Percentiles rank a stretch among this genome's conserved stretches.
These are phyloP conservation scores for Parafenestella ontariensis DNA, from an alignment of 2,329 filamentous ascomycete species.

Conservation along the genomic window DNA sequence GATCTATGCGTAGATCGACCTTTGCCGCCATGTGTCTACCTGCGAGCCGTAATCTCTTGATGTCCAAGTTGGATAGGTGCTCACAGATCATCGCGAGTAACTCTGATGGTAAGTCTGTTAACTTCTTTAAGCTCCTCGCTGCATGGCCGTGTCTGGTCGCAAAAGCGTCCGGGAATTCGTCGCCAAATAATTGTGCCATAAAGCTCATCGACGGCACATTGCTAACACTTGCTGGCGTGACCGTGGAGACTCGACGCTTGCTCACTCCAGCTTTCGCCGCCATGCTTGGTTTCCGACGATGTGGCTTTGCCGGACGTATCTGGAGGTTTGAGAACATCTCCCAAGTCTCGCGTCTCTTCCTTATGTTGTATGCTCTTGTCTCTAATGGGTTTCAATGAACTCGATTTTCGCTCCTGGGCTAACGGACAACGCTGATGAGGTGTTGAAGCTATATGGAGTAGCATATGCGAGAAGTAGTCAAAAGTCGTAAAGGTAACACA, in stretches of 20 bases:
- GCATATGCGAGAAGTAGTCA: not conserved
- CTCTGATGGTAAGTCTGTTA: conserved; percentile 29
- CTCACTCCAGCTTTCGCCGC: conserved; percentile 27
- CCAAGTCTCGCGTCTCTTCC: not conserved
- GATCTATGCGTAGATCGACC: conserved; percentile 38
- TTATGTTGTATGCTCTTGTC: too few species aligned
- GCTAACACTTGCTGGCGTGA: conserved; percentile 15
- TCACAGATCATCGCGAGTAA: conserved; percentile 23
- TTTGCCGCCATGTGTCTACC: conserved; percentile 20
- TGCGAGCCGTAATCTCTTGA: conserved; percentile 30
- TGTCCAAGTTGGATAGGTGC: conserved; percentile 23
- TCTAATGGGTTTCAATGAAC: too few species aligned
- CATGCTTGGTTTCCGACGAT: conserved; percentile 31
- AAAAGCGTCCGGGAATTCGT: conserved; percentile 34
- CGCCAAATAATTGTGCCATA: conserved; percentile 32
- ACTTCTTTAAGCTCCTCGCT: conserved; percentile 21
- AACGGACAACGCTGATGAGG: too few species aligned
- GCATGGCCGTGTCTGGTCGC: conserved; percentile 6
- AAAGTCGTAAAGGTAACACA: not conserved
- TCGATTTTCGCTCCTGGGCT: too few species aligned
- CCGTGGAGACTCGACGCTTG: conserved; percentile 28
- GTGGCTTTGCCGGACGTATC: conserved; percentile 25
- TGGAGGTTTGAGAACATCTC: conserved; percentile 28
- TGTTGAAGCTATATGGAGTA: too few species aligned
- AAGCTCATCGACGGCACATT: conserved; percentile 33